Evolutionary conservation across 2,329 filamentous ascomycete species (phyloP), one percentile per base, ranked within the genome.

Genomic region (Monosporascus sp.): DNA sequence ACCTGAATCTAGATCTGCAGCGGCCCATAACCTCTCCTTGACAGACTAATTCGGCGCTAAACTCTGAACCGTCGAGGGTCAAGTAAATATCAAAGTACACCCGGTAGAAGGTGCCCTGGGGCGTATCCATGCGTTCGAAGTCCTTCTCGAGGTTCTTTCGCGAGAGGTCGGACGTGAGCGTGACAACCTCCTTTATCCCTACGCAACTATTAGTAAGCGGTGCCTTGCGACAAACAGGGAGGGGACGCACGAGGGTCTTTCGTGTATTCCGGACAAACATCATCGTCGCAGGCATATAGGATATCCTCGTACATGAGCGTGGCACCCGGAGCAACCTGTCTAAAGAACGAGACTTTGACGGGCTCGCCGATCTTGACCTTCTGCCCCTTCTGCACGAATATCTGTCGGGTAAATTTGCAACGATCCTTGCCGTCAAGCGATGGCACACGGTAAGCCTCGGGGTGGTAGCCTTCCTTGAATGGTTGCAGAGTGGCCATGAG

Each of bases 231-330:
- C 17, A 14, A 14, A 2, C 3, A 31, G 31, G 11, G 24, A 20
- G 44, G 37, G 44, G 58, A 89, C 92, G 86, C 86, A 96, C 94
- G 90, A 63, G 94, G 93, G 83, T 99, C 94, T 72, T 97, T 99
- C 62, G 93, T 97, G 71, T 99, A 99, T 72, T 97, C 94, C 1
- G 94, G 94, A 73, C 93, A 97, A 50, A 96, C 90, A 70, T 99
- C 94, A 60, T 97, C 94, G 68, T 99, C 94, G 68, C 94, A 99
- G 49, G 93, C 94, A 71, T 97, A 97, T 54, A 97, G 74, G 51
- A 97, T 93, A 75, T 99, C 94, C 77, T 99, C 94, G 71, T 99
- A 99, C 94, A 99, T 97, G 63, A 99, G 84, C 1, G 93, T 97
- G 37, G 94, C 94, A 49, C 94, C 94, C 1, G 94, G 94, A 6